These are phyloP conservation scores for Nymphaea colorata DNA, from an alignment of 164 flowering plant species.

Conservation along the genomic window DNA sequence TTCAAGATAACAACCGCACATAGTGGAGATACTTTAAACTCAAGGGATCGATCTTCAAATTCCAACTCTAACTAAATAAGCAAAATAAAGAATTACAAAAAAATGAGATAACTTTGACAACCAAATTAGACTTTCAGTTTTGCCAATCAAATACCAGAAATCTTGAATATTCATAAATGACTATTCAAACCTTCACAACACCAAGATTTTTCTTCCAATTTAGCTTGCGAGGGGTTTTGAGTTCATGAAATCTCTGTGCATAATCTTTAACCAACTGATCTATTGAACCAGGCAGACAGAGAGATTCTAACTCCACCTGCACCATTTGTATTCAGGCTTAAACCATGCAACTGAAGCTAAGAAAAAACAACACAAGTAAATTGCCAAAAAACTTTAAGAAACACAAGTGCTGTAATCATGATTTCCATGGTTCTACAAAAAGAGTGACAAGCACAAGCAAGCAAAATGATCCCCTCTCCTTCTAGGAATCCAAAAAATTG, in stretches of 20 bases:
- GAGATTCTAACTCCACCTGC: slow-evolving; percentile 55
- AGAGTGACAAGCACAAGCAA: too few relatives aligned
- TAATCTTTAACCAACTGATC: slow-evolving; percentile 69
- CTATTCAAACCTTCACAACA: slow-evolving; percentile 59
- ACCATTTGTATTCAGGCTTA: slow-evolving; percentile 16
- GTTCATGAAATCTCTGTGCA: slow-evolving; percentile 74
- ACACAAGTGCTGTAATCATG: too few relatives aligned
- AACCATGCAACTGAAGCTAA: not conserved
- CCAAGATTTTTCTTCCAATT: slow-evolving; percentile 97
- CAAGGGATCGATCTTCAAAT: slow-evolving; percentile 69
- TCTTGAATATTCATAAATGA: not conserved
- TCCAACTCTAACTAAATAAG: slow-evolving; percentile 74
- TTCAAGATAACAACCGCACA: slow-evolving; percentile 90
- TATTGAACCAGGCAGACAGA: slow-evolving; percentile 53
- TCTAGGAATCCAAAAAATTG: too few relatives aligned
- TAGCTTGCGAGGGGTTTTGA: slow-evolving; percentile 94
- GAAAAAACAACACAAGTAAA: too few relatives aligned
- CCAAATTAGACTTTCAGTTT: not conserved
- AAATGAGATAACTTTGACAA: too few relatives aligned
- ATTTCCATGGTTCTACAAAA: too few relatives aligned
- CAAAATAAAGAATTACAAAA: not conserved
- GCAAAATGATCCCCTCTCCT: too few relatives aligned
- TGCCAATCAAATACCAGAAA: not conserved
- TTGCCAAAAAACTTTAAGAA: too few relatives aligned
- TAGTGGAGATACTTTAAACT: slow-evolving; percentile 76